These are phyloP conservation scores for Cystofilobasidium bisporidii DNA, from an alignment of 768 basidiomycete genomes.

Conservation along the genomic window DNA sequence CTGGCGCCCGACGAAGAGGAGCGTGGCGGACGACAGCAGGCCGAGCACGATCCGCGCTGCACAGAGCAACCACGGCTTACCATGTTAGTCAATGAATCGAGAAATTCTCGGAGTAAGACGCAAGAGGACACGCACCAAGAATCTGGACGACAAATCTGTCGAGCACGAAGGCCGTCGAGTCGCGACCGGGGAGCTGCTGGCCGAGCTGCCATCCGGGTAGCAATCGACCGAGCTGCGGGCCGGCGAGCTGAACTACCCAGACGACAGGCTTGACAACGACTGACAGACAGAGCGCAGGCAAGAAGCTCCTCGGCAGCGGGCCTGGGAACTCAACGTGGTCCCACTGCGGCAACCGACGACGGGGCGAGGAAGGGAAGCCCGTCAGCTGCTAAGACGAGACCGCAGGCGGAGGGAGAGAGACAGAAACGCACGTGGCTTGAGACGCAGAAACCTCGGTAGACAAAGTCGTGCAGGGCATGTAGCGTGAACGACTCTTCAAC, in stretches of 20 bases:
- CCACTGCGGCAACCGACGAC: too few species aligned
- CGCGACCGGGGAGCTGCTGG: too few species aligned
- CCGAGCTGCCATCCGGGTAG: too few species aligned
- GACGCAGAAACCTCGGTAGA: slow-evolving; percentile 56
- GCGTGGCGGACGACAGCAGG: slow-evolving; percentile 52
- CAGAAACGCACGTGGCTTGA: neutral
- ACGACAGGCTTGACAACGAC: slow-evolving; percentile 44
- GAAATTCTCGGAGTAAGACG: neutral
- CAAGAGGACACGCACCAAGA: slow-evolving; percentile 46
- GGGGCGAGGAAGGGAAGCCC: neutral
- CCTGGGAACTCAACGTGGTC: slow-evolving; percentile 85
- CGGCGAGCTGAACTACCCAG: slow-evolving; percentile 44
- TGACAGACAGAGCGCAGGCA: slow-evolving; percentile 51
- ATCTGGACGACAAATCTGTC: slow-evolving; percentile 64
- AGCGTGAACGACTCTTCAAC: slow-evolving; percentile 97
- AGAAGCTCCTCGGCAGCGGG: slow-evolving; percentile 76
- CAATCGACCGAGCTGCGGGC: too few species aligned
- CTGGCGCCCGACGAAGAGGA: slow-evolving; percentile 57
- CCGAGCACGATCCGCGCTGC: slow-evolving; percentile 69
- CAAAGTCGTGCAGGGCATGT: slow-evolving; percentile 78
- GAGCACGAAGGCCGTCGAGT: slow-evolving; percentile 43
- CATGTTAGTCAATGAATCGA: too few species aligned
- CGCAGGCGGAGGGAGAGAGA: neutral
- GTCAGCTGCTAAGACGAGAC: neutral
- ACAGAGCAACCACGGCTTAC: neutral